phyloP scores from a whole-genome alignment of 176 grass and related monocot species.

The Oryza punctata region DNA sequence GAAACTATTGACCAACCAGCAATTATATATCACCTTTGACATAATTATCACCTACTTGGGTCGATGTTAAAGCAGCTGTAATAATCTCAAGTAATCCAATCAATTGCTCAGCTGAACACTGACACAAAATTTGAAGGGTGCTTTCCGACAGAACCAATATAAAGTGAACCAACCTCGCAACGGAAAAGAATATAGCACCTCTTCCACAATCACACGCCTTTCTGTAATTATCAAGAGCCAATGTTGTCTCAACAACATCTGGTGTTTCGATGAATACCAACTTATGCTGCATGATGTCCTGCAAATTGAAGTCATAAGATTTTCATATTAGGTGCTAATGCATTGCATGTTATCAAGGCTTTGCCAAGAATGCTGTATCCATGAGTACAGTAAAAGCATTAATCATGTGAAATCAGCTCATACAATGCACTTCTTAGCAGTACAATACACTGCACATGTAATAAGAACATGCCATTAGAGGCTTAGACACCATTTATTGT shows the following conservation, averaged over 20 bases:
- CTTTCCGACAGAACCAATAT: not conserved
- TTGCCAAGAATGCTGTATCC: not conserved
- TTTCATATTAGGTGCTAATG: not conserved
- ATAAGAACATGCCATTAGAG: slow-evolving; percentile 16
- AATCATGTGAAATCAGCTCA: slow-evolving; percentile 7
- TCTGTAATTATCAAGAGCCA: slow-evolving; percentile 98
- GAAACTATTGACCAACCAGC: not conserved
- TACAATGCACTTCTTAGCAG: not conserved
- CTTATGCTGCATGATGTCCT: slow-evolving; percentile 99
- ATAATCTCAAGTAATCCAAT: not conserved
- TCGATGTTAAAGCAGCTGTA: not conserved
- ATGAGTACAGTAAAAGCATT: not conserved
- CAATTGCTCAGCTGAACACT: not conserved
- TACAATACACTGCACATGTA: not conserved
- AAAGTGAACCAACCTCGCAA: slow-evolving; percentile 68
- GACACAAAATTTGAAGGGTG: slow-evolving; percentile 10
- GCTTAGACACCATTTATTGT: slow-evolving; percentile 20
- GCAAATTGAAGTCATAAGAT: slow-evolving; percentile 41
- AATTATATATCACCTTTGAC: slow-evolving; percentile 8
- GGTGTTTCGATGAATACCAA: slow-evolving; percentile 98
- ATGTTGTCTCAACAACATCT: slow-evolving; percentile 97
- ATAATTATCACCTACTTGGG: not conserved
- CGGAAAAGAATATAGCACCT: slow-evolving; percentile 95
- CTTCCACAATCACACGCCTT: slow-evolving; percentile 93
- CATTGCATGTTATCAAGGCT: not conserved